Evolutionary conservation across 106 monocot species (phyloP).

Genomic region (Dioscorea alata): DNA sequence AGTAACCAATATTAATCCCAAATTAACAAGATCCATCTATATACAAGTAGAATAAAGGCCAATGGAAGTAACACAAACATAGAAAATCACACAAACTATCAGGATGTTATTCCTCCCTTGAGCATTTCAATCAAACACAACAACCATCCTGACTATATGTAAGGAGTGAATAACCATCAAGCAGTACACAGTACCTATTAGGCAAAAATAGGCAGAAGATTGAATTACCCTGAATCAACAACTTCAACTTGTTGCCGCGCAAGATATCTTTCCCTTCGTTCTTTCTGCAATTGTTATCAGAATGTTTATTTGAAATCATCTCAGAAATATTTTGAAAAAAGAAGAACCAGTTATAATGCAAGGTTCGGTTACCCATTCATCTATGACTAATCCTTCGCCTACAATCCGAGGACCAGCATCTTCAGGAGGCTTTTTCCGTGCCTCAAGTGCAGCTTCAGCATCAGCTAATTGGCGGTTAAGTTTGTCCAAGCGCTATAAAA

Average conservation of each 20-base stretch:
- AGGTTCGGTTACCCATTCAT: conserved; percentile 74
- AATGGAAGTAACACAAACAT: too few relatives aligned
- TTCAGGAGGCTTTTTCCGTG: conserved; percentile 77
- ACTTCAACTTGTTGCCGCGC: conserved; percentile 79
- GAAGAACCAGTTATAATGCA: not conserved
- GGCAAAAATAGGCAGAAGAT: too few relatives aligned
- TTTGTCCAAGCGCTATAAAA: conserved; percentile 77
- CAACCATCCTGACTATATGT: too few relatives aligned
- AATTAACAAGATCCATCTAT: too few relatives aligned
- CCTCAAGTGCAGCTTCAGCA: conserved; percentile 73
- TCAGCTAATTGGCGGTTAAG: conserved; percentile 72
- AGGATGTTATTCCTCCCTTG: too few relatives aligned
- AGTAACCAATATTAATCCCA: too few relatives aligned
- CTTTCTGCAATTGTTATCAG: conserved; percentile 45
- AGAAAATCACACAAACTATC: too few relatives aligned
- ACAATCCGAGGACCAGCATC: conserved; percentile 51
- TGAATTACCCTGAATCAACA: conserved; percentile 56
- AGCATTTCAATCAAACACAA: too few relatives aligned
- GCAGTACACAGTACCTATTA: too few relatives aligned
- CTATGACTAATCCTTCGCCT: conserved; percentile 90
- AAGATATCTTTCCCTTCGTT: conserved; percentile 87
- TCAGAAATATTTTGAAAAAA: not conserved
- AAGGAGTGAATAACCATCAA: too few relatives aligned
- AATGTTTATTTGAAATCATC: not conserved
- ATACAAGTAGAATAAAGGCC: too few relatives aligned